Percentiles rank a stretch among this genome's conserved stretches.
phyloP scores from a whole-genome alignment of 2,329 filamentous ascomycete genomes.

The Pseudogymnoascus destructans region DNA sequence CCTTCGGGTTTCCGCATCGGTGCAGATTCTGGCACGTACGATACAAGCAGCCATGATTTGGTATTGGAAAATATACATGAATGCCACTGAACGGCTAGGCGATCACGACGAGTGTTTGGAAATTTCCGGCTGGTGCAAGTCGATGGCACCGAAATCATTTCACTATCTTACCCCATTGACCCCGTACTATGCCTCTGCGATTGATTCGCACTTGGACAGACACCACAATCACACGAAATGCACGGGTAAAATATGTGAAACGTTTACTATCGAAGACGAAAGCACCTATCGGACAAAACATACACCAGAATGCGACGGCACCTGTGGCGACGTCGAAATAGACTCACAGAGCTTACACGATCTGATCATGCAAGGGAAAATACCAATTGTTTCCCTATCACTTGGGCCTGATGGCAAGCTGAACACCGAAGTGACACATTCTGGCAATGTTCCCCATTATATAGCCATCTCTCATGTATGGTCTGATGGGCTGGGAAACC shows the following conservation, averaged over 20 bases:
- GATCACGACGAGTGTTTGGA: background rate
- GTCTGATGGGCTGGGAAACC: conserved; percentile 17
- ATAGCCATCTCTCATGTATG: conserved; percentile 18
- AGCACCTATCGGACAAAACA: conserved; percentile 1
- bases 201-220: background rate
- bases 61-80: background rate
- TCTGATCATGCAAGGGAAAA: conserved; percentile 1
- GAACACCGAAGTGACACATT: background rate
- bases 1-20: background rate
- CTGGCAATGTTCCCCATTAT: conserved; percentile 8
- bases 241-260: background rate
- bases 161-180: background rate
- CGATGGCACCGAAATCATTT: background rate
- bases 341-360: background rate
- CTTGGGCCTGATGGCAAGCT: background rate
- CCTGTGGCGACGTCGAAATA: conserved; percentile 1
- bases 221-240: background rate
- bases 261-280: background rate
- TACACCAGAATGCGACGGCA: background rate
- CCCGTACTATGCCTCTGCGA: background rate
- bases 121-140: background rate
- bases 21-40: conserved; percentile 1
- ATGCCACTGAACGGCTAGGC: background rate
- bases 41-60: background rate
- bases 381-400: background rate